Base-by-base conservation (phyloP, 768 basidiomycete genomes). In the Collybia mongolica region DNA sequence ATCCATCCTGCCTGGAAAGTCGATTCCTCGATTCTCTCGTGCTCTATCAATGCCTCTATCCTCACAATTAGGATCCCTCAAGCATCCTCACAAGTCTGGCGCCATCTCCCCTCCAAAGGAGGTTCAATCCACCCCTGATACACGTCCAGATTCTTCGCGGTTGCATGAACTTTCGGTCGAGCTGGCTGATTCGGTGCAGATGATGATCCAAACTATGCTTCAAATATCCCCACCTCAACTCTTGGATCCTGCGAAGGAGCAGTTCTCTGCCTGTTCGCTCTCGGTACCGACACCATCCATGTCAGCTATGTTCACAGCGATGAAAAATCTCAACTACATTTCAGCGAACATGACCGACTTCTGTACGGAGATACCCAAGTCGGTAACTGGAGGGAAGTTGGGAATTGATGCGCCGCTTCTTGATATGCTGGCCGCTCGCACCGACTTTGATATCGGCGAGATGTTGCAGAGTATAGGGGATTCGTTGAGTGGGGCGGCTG, bases 301-400 rank as follows among this genome's bases (percentile, higher is more conserved):
- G 68, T 89, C 90, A 15, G 90, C 92, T 35, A 77, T 98, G 65
- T 82, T 97, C 65, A 91, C 90, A 15, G 81, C 87, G 35, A 92
- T 97, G 90, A 93, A 93, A 71, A 90, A 88, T 56, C 80, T 98
- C 56, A 96, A 96, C 65, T 96, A 90, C 61, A 81, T 97, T 56
- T 91, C 91, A 4, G 90, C 90, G n/a, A 88, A 92, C 64, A 83
- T 91, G 82, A 62, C 75, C 5, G 67, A 78, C 9, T 76, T 86
- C 59, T 75, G 72, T 51, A 61, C 66, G 14, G 64, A 71, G 20
- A 35, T 44, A 37, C 39, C 45, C 1, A 37, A 41, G 18, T 23
- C 40, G 12, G 14, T n/a, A 3, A 14, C 46, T 29, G 24, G 41
- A 40, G 35, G 41, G 42, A 14, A 37, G 29, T 3, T 22, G 44